Base-by-base conservation (phyloP, 306 rosid species). In the Quercus suber region DNA sequence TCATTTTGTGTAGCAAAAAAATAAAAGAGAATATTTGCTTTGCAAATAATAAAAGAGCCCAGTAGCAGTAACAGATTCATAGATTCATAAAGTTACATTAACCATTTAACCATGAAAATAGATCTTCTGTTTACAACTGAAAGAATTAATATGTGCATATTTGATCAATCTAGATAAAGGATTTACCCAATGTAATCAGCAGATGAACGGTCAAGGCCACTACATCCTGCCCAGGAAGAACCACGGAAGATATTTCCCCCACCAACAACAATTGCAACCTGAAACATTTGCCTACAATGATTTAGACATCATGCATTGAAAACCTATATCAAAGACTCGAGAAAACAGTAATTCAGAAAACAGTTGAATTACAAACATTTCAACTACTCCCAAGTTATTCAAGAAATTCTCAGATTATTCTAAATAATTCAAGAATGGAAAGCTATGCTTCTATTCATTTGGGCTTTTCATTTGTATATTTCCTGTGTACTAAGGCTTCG, bases 181-280 rank as follows among this genome's bases (percentile, higher is more conserved):
- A 80, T 78, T 79, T 88, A 95, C 99, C 98, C 98, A 25, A 95
- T 95, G 81, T 91, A 90, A 86, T 95, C 98, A 78, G 98, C 99
- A 23, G 99, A 94, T 73, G 99, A 93, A 75, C 97, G 99, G 41
- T 93, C 99, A 33, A 95, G 93, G 76, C 98, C 97, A 52, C 98
- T 83, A 82, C 90, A 43, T 86, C 99, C 99, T 2, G 94, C 94
- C 97, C 95, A 87, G 13, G 96, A 84, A 18, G 99, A 85, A 80
- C 98, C 99, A 69, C 99, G 98, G 78, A 95, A 95, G 73, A 95
- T 95, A 82, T 95, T 95, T 4, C 97, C 99, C 71, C 99, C 98
- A 56, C 99, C 99, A 63, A 95, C 98, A 25, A 95, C 98, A 23
- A 95, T 85, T 30, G 99, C 97, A 80, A 95, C 99, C 99, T 95